These are phyloP conservation scores for Naematelia aurantialba DNA, from an alignment of 768 basidiomycete genomes.

Conservation along the genomic window DNA sequence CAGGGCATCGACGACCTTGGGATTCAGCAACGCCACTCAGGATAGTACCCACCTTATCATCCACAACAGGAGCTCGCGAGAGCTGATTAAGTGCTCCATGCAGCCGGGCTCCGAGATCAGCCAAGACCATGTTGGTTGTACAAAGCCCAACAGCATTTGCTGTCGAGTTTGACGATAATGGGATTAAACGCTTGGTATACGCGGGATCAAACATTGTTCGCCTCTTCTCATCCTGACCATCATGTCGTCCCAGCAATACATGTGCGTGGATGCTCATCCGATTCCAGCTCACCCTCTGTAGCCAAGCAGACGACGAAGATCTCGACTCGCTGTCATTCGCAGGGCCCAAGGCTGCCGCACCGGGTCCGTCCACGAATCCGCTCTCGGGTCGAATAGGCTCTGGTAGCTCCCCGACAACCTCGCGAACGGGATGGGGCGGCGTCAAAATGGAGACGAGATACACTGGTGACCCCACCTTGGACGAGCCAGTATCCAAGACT, in stretches of 20 bases:
- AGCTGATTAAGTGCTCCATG: constrained; percentile 90
- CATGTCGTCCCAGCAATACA: constrained; percentile 28
- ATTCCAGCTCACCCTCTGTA: constrained; percentile 11
- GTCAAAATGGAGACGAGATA: constrained; percentile 83
- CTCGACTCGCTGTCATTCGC: constrained; percentile 47
- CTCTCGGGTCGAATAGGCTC: constrained; percentile 43
- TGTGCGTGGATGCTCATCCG: constrained; percentile 18
- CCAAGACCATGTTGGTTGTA: constrained; percentile 71
- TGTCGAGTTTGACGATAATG: too few relatives aligned
- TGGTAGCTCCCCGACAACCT: constrained; percentile 9
- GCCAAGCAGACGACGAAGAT: constrained; percentile 51
- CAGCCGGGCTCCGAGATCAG: constrained; percentile 88
- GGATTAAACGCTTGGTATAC: too few relatives aligned
- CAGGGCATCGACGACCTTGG: constrained; percentile 82
- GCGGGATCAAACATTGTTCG: not conserved
- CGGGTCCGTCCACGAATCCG: constrained; percentile 7
- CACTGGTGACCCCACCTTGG: constrained; percentile 80
- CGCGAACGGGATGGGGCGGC: constrained; percentile 58
- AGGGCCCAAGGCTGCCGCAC: constrained; percentile 10
- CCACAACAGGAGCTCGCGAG: constrained; percentile 76
- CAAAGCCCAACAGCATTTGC: too few relatives aligned
- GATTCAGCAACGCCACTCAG: not conserved
- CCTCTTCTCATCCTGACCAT: too few relatives aligned
- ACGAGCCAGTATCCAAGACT: constrained; percentile 83
- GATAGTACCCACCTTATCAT: constrained; percentile 74